Conservation (phyloP, 2,329 filamentous ascomycete genomes). For the Colletotrichum lupini region DNA sequence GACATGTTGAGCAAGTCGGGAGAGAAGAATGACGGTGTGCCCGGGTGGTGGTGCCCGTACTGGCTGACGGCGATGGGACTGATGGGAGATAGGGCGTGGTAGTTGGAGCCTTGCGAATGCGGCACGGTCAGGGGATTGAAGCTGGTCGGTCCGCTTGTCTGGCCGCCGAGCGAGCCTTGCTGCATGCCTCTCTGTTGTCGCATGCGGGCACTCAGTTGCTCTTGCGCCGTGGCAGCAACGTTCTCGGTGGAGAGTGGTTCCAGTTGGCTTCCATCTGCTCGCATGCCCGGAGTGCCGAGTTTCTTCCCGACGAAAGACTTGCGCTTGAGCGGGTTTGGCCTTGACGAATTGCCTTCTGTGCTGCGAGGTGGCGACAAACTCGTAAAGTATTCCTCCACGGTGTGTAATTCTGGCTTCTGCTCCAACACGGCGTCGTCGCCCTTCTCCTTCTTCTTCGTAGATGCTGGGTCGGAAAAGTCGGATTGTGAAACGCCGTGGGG, state of each 20-base stretch:
- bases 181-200: constrained; percentile 56
- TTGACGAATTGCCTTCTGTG: constrained; percentile 47
- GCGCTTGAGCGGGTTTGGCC: constrained; percentile 44
- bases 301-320: constrained; percentile 51
- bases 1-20: constrained; percentile 65
- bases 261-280: constrained; percentile 35
- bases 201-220: constrained; percentile 47
- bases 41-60: constrained; percentile 51
- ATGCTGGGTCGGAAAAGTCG: constrained; percentile 83
- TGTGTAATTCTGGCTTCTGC: constrained; percentile 90
- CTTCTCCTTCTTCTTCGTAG: constrained; percentile 76
- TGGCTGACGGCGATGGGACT: constrained; percentile 58
- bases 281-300: constrained; percentile 34
- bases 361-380: constrained; percentile 75
- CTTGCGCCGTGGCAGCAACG: constrained; percentile 49
- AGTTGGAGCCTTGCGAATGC: constrained; percentile 54
- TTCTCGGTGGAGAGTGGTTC: constrained; percentile 37
- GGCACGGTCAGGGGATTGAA: constrained; percentile 56
- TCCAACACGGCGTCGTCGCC: constrained; percentile 90
- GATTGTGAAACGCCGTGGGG: constrained; percentile 89
- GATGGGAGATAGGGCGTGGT: constrained; percentile 62
- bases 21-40: constrained; percentile 55
- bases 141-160: constrained; percentile 51
- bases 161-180: constrained; percentile 51
- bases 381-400: constrained; percentile 93